A percentile compares a stretch with the other conserved stretches of the same genome.
phyloP scores from a whole-genome alignment of 129 eudicot species.

The Flaveria bidentis region DNA sequence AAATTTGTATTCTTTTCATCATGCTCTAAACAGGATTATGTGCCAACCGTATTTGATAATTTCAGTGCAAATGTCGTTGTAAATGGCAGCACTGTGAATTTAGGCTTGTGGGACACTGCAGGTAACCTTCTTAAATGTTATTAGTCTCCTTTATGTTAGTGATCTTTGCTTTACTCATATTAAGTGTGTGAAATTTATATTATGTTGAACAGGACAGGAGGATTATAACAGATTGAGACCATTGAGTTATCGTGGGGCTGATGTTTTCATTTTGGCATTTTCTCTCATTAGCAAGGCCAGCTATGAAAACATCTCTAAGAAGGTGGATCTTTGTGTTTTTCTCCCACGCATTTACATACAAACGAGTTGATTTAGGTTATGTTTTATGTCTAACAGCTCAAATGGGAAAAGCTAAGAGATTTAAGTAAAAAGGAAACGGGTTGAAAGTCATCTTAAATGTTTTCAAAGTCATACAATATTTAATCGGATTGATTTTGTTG shows the following conservation, averaged over 20 bases:
- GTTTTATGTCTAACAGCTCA: constrained; percentile 9
- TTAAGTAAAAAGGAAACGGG: background rate
- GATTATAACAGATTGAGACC: constrained; percentile 64
- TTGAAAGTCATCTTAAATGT: background rate
- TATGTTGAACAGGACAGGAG: constrained; percentile 48
- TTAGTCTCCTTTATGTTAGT: background rate
- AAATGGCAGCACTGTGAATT: constrained; percentile 51
- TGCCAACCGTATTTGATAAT: constrained; percentile 60
- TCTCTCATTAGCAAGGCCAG: constrained; percentile 62
- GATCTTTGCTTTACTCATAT: background rate
- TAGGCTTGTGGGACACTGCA: constrained; percentile 63
- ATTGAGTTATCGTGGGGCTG: constrained; percentile 60
- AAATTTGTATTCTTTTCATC: background rate
- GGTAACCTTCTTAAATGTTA: constrained; percentile 36
- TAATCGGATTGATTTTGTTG: background rate
- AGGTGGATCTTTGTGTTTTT: constrained; percentile 31
- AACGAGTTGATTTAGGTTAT: background rate
- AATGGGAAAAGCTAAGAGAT: background rate
- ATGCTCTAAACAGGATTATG: constrained; percentile 49
- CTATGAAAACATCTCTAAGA: constrained; percentile 55
- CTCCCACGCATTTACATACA: background rate
- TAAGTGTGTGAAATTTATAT: constrained; percentile 1
- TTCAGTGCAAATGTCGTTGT: constrained; percentile 61
- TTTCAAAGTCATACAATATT: background rate
- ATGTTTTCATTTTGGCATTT: constrained; percentile 57